Evolutionary conservation across 2,329 filamentous ascomycete genomes (phyloP), one percentile per base, ranked within the genome.

Genomic region (Harringtonia aguacate): DNA sequence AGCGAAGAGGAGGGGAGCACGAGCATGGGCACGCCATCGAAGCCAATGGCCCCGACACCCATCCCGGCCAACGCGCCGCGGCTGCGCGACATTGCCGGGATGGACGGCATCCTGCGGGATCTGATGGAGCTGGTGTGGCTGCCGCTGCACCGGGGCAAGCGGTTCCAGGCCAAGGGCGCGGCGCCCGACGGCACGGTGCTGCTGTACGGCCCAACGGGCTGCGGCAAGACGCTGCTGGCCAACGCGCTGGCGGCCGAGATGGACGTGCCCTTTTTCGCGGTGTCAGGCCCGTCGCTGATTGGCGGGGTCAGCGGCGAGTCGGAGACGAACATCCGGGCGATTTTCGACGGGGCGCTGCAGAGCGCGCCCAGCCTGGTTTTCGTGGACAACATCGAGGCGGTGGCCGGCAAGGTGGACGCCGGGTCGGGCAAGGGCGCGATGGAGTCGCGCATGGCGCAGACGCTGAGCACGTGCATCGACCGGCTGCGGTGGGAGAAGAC

Each of bases 381-480:
- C 56, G 84, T 97, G 46, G 88, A 95, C 53, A 84, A 95, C 53
- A 86, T 97, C 42, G 89, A 98, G 61, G 82, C 84, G 4, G 92
- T 97, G 54, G 86, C 88, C 40, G 85, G 86, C 0, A 94, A 94
- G 60, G 73, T 84, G 45, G 86, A 94, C 50, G 5, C 5, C 17
- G 85, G 78, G 44, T 79, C 84, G 1, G 84, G 92, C 55, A 81
- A 84, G 55, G 87, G 95, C 51, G 34, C 45, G 8, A 90, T 94
- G 78, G 88, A 95, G 58, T 86, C 87, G 57, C 72, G 88, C 43
- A 92, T 94, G 49, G 82, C 94, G 13, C 77, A 80, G 1, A 85
- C 94, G 56, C 78, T 97, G 51, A 68, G 86, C 45, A 82, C 84
- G 18, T 94, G 88, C 46, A 94, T 97, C 84, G 84, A 88, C 55